Evolutionary conservation across 495 filamentous ascomycete genomes (phyloP).

Genomic region (Hyaloscypha bicolor): DNA sequence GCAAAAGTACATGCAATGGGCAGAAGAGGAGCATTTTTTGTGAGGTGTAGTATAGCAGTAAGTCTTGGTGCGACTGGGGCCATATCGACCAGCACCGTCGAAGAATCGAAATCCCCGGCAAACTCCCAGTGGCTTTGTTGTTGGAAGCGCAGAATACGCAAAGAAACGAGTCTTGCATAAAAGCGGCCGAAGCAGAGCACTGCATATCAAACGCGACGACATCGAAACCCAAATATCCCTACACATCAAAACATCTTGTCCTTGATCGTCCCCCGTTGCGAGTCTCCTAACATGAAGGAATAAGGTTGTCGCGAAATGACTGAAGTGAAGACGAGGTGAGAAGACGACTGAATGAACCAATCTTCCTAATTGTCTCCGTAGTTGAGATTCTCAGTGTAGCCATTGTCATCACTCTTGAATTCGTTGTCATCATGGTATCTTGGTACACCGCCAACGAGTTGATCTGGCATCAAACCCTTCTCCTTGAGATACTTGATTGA

Average conservation of each 20-base stretch:
- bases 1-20: slow-evolving; percentile 4
- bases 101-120: background rate
- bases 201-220: background rate
- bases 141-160: background rate
- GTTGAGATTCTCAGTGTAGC: slow-evolving; percentile 28
- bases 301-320: slow-evolving; percentile 3
- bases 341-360: slow-evolving; percentile 12
- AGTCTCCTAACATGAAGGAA: background rate
- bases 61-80: background rate
- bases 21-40: background rate
- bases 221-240: background rate
- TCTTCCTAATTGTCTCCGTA: slow-evolving; percentile 25
- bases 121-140: background rate
- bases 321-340: background rate
- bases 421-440: slow-evolving; percentile 18
- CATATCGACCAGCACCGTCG: background rate
- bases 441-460: slow-evolving; percentile 28
- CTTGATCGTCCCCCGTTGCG: background rate
- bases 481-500: slow-evolving; percentile 53
- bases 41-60: background rate
- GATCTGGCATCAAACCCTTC: slow-evolving; percentile 40
- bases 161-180: slow-evolving; percentile 7
- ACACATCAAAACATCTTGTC: slow-evolving; percentile 1
- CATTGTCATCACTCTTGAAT: slow-evolving; percentile 25
- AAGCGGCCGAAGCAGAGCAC: background rate